Evolutionary conservation across 371 early-diverging fungal genomes (phyloP).

Genomic region (Funneliformis caledonium): DNA sequence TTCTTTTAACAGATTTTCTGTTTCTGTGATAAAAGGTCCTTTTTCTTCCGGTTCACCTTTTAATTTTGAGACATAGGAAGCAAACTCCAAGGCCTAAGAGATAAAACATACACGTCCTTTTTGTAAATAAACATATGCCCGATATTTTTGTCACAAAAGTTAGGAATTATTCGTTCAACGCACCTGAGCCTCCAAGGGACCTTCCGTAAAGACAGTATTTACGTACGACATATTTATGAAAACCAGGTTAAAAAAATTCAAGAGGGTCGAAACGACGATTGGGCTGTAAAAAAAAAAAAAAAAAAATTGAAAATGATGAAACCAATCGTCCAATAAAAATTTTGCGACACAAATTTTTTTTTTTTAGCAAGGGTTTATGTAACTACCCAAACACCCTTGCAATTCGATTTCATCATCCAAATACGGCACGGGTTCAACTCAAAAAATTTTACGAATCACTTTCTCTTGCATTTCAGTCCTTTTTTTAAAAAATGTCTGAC

Average conservation of each 20-base stretch:
- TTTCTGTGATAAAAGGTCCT: conserved; percentile 19
- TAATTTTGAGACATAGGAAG: conserved; percentile 35
- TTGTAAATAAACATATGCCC: not conserved
- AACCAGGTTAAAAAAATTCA: not conserved
- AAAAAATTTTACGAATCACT: not conserved
- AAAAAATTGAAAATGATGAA: too few relatives aligned
- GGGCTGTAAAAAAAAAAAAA: not conserved
- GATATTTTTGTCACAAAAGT: not conserved
- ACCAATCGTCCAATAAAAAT: too few relatives aligned
- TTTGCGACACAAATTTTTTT: too few relatives aligned
- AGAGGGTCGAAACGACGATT: not conserved
- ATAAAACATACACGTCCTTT: not conserved
- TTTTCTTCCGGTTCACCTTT: conserved; percentile 36
- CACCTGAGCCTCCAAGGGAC: conserved; percentile 36
- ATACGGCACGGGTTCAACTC: not conserved
- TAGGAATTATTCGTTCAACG: not conserved
- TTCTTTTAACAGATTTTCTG: conserved; percentile 25
- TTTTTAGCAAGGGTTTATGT: not conserved
- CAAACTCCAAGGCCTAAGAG: conserved; percentile 33
- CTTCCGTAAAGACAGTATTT: conserved; percentile 36
- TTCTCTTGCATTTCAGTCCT: not conserved
- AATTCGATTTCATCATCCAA: not conserved
- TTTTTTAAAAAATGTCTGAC: not conserved
- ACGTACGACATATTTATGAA: conserved; percentile 29
- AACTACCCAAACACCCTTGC: not conserved